Evolutionary conservation across 768 basidiomycete species (phyloP), one percentile per base, ranked within the genome.

Genomic region (Auriscalpium vulgare): DNA sequence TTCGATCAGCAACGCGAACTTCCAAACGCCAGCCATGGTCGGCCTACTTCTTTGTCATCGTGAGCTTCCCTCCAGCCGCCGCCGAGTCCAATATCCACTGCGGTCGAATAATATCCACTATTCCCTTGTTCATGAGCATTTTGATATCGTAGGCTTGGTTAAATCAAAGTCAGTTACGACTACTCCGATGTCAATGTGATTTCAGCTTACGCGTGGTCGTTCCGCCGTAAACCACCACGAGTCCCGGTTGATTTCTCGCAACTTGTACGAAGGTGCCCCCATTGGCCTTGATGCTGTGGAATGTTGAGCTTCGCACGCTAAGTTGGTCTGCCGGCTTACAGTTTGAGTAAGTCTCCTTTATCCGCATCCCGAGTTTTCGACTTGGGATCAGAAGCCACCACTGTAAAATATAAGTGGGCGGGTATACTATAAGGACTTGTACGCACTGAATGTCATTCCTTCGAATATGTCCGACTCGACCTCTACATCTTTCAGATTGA

Each of bases 11-110:
- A 11, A 51, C 16, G 10, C 4, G 36, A 11, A 46, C 16, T 40
- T 34, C 47, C n/a, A 21, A 48, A 29, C 8, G 46, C 40, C 36
- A 36, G 34, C 3, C 55, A 0, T 23, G 37, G 14, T 29, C 14
- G 35, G 53, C 54, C 50, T 63, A 93, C 92, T 81, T 86, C 69
- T 85, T 84, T 40, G 68, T 75, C 56, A 94, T 71, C 1, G 90
- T 85, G 29, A 82, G 69, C 17, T 75, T 72, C 56, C 79, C 72
- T 10, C 76, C 78, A 34, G 73, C 71, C 6, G 76, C 74, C n/a
- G 95, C 75, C 21, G 86, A 94, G 64, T 93, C 89, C 38, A 75
- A 65, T 53, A 98, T 74, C 93, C 94, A 98, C 34, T 78, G 71
- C 0, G 95, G 91, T 54, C 79, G 84, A 57, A 95, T 72, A 50